These are phyloP conservation scores for Nyssa sinensis DNA, from an alignment of 148 eudicot genomes.

Conservation along the genomic window DNA sequence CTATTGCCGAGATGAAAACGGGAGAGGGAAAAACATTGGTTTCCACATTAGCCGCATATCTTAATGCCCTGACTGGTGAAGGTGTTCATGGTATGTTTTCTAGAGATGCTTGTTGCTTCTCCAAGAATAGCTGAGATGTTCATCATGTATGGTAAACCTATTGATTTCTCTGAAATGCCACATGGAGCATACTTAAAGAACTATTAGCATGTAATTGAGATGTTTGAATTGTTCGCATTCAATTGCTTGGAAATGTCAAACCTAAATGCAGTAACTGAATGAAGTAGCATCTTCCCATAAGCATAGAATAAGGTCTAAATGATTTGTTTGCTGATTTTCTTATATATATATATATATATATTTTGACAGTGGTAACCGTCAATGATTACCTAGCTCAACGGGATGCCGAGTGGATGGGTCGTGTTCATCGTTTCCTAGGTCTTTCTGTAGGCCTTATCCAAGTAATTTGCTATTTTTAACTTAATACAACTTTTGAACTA, in stretches of 20 bases:
- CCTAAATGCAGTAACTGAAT: background rate
- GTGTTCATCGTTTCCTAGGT: constrained; percentile 95
- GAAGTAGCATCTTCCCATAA: background rate
- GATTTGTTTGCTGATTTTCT: constrained; percentile 17
- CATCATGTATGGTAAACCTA: background rate
- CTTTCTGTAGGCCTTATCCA: constrained; percentile 98
- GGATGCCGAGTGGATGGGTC: constrained; percentile 99
- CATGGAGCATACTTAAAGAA: background rate
- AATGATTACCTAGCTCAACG: constrained; percentile 98
- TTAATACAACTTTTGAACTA: background rate
- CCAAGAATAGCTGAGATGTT: background rate
- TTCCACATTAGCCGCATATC: constrained; percentile 98
- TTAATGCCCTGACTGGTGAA: constrained; percentile 92
- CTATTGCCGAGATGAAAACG: constrained; percentile 99
- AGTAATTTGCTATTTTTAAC: constrained; percentile 38
- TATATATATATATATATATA: too few species aligned
- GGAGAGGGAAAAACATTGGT: constrained; percentile 99
- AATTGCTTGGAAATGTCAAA: background rate
- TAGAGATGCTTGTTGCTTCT: background rate
- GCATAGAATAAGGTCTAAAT: background rate
- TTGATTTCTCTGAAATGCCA: background rate
- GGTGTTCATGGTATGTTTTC: constrained; percentile 88
- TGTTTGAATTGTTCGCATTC: background rate
- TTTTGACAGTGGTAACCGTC: constrained; percentile 82
- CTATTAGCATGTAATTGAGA: background rate